Conservation (phyloP, 1,284 basidiomycete species). For the Meripilus lineatus region DNA sequence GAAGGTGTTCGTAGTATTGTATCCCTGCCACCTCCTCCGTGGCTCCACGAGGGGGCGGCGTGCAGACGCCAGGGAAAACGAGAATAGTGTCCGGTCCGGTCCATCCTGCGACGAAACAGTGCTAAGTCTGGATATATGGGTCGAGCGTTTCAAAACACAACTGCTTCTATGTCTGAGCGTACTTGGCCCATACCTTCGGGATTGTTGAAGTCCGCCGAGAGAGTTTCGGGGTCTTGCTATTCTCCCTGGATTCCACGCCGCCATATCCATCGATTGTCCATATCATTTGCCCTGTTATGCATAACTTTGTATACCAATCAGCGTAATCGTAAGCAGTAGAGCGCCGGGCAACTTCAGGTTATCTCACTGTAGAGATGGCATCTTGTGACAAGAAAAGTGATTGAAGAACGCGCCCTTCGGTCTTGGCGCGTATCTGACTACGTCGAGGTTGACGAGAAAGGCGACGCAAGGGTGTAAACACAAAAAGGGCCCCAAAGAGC, state of each 20-base stretch:
- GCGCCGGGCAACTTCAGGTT: no score
- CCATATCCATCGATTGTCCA: slow-evolving; percentile 55
- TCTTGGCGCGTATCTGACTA: slow-evolving; percentile 3
- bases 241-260: slow-evolving; percentile 6
- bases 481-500: neutral
- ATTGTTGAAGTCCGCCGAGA: slow-evolving; percentile 62
- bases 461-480: neutral
- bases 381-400: neutral
- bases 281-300: slow-evolving; percentile 69
- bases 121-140: neutral
- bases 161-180: slow-evolving; percentile 48
- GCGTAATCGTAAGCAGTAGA: slow-evolving; percentile 73
- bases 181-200: slow-evolving; percentile 67
- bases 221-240: slow-evolving; percentile 24
- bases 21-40: slow-evolving; percentile 69
- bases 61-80: slow-evolving; percentile 83
- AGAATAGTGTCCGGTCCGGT: slow-evolving; percentile 80
- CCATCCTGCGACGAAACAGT: slow-evolving; percentile 52
- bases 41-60: slow-evolving; percentile 75
- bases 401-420: slow-evolving; percentile 13
- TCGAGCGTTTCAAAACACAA: slow-evolving; percentile 37
- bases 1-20: slow-evolving; percentile 32
- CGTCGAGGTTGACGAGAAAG: slow-evolving; percentile 1
- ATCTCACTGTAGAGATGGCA: slow-evolving; percentile 63
- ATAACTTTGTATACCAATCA: slow-evolving; percentile 67